Evolutionary conservation across 345 rosid species (phyloP).

Genomic region (Gossypium ekmanianum): DNA sequence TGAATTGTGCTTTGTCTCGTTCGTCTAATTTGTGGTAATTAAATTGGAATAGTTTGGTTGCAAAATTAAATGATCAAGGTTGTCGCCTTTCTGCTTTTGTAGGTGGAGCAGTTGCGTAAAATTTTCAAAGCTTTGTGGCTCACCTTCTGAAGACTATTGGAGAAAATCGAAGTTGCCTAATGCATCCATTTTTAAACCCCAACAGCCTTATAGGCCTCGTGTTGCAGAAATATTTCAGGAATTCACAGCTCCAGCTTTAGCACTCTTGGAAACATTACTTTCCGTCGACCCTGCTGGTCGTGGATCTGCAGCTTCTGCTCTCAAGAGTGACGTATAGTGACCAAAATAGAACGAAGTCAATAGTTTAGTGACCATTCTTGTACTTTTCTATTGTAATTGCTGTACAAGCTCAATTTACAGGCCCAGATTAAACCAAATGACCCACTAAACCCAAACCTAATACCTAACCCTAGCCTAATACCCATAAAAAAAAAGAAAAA

Average conservation of each 20-base stretch:
- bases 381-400: background rate
- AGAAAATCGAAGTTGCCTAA: conserved; percentile 88
- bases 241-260: conserved; percentile 81
- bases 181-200: conserved; percentile 95
- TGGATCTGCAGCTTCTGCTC: conserved; percentile 78
- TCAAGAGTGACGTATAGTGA: conserved; percentile 65
- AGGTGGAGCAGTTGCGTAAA: conserved; percentile 96
- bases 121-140: conserved; percentile 96
- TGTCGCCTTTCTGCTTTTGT: conserved; percentile 28
- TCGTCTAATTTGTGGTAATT: background rate
- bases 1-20: background rate
- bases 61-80: conserved; percentile 5
- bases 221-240: conserved; percentile 91
- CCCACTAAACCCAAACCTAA: too few relatives aligned
- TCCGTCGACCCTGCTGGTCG: conserved; percentile 88
- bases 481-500: too few relatives aligned
- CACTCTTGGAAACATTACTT: conserved; percentile 81
- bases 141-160: conserved; percentile 95
- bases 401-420: background rate
- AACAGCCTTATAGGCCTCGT: conserved; percentile 83
- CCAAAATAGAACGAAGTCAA: too few relatives aligned
- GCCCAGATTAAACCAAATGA: too few relatives aligned
- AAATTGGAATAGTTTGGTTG: background rate
- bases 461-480: too few relatives aligned
- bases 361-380: background rate